A percentile compares a stretch with the other conserved stretches of the same genome.
Conservation (phyloP, 148 eudicot genomes). For the Silene conica region DNA sequence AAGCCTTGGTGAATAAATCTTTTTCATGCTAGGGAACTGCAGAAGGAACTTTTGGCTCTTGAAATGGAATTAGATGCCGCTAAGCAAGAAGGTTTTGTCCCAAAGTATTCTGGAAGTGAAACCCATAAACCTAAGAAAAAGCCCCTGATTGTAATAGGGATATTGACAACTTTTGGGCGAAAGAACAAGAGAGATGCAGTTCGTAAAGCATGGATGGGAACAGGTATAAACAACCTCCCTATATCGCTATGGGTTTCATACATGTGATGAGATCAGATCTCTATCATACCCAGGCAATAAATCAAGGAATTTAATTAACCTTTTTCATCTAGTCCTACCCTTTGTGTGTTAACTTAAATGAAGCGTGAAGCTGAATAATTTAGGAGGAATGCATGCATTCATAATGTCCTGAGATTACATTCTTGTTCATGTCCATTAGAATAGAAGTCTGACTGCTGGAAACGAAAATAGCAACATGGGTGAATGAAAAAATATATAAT, state of each 20-base stretch:
- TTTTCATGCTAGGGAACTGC: constrained; percentile 59
- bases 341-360: neutral
- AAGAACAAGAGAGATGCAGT: constrained; percentile 73
- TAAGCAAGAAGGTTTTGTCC: constrained; percentile 57
- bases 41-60: constrained; percentile 63
- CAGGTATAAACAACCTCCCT: constrained; percentile 40
- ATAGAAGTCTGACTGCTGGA: too few relatives aligned
- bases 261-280: neutral
- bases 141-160: constrained; percentile 66
- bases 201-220: constrained; percentile 91
- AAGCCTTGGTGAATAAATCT: constrained; percentile 8
- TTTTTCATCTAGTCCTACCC: neutral
- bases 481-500: too few relatives aligned
- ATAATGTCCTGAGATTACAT: too few relatives aligned
- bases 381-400: neutral
- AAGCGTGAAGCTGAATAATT: neutral
- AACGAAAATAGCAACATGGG: too few relatives aligned
- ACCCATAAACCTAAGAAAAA: constrained; percentile 36
- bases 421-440: too few relatives aligned
- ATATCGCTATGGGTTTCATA: constrained; percentile 2
- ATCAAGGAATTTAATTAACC: neutral
- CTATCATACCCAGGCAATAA: neutral
- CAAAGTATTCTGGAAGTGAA: constrained; percentile 37
- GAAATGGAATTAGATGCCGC: constrained; percentile 76
- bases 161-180: constrained; percentile 72